A percentile compares a stretch with the other conserved stretches of the same genome.
These are phyloP conservation scores for Nakazawaea populi DNA, from an alignment of 805 yeast genomes.

Conservation along the genomic window DNA sequence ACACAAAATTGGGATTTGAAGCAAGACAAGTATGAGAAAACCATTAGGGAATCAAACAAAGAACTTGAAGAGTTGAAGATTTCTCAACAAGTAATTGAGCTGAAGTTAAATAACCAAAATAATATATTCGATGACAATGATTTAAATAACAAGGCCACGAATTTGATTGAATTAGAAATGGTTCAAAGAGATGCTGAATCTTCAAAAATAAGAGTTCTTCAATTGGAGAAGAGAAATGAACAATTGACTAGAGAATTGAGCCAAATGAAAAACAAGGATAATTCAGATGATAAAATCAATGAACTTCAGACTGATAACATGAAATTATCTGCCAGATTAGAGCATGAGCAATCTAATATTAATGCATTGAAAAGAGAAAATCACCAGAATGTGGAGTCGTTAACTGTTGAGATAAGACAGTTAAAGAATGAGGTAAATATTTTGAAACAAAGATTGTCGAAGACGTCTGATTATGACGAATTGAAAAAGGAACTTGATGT, in stretches of 20 bases:
- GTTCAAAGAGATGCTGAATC: slow-evolving; percentile 72
- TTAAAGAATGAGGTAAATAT: slow-evolving; percentile 43
- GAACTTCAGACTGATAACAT: slow-evolving; percentile 70
- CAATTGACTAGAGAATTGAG: slow-evolving; percentile 64
- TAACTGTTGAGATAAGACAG: slow-evolving; percentile 40
- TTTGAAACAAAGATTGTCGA: slow-evolving; percentile 42
- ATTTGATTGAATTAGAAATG: slow-evolving; percentile 52
- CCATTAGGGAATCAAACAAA: slow-evolving; percentile 43
- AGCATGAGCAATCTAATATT: slow-evolving; percentile 35
- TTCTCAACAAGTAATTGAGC: slow-evolving; percentile 56
- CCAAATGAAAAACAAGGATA: slow-evolving; percentile 40
- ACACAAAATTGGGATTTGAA: slow-evolving; percentile 61
- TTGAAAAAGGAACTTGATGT: slow-evolving; percentile 70
- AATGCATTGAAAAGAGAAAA: slow-evolving; percentile 19
- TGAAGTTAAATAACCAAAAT: slow-evolving; percentile 46
- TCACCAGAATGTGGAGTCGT: slow-evolving; percentile 27
- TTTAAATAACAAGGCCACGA: slow-evolving; percentile 23
- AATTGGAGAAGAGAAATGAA: slow-evolving; percentile 74
- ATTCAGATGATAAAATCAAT: slow-evolving; percentile 37
- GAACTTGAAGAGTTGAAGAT: slow-evolving; percentile 62
- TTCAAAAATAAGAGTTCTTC: slow-evolving; percentile 59
- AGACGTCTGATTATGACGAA: slow-evolving; percentile 71
- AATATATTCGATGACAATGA: slow-evolving; percentile 32
- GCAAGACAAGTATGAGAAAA: slow-evolving; percentile 45
- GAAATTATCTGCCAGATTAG: slow-evolving; percentile 50